phyloP scores from a whole-genome alignment of 345 rosid genomes.

The Mangifera indica region DNA sequence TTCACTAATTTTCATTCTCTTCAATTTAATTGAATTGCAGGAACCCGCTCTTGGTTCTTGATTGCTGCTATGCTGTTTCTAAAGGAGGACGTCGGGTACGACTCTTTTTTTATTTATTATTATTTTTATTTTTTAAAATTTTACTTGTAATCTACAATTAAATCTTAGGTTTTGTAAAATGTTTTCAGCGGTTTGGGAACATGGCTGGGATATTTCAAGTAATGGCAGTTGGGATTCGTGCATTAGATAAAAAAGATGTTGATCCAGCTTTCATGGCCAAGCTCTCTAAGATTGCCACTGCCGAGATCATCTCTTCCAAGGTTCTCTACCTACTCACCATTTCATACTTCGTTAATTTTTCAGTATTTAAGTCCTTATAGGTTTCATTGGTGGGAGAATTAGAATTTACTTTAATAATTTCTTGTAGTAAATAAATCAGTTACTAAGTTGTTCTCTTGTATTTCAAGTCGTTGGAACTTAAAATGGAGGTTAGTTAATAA shows the following conservation, averaged over 20 bases:
- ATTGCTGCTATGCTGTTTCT: constrained; percentile 79
- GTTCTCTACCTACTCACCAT: constrained; percentile 26
- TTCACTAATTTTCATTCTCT: neutral
- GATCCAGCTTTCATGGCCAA: constrained; percentile 75
- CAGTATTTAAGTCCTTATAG: neutral
- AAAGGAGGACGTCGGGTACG: constrained; percentile 88
- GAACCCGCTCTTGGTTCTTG: constrained; percentile 92
- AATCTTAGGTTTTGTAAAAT: neutral
- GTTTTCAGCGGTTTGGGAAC: constrained; percentile 73
- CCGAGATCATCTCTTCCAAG: constrained; percentile 95
- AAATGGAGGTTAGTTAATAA: neutral
- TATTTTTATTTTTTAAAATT: neutral
- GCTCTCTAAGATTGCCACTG: constrained; percentile 89
- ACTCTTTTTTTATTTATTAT: neutral
- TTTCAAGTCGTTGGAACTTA: neutral
- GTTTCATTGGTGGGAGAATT: constrained; percentile 5
- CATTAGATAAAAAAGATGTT: constrained; percentile 53
- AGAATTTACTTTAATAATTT: neutral
- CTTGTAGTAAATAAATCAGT: neutral
- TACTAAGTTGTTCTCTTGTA: neutral
- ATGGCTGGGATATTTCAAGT: constrained; percentile 96
- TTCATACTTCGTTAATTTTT: neutral
- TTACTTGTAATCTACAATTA: neutral
- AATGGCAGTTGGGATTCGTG: constrained; percentile 75
- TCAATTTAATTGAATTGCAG: constrained; percentile 33